Conservation (phyloP, 768 basidiomycete genomes). For the Multifurca ochricompacta region DNA sequence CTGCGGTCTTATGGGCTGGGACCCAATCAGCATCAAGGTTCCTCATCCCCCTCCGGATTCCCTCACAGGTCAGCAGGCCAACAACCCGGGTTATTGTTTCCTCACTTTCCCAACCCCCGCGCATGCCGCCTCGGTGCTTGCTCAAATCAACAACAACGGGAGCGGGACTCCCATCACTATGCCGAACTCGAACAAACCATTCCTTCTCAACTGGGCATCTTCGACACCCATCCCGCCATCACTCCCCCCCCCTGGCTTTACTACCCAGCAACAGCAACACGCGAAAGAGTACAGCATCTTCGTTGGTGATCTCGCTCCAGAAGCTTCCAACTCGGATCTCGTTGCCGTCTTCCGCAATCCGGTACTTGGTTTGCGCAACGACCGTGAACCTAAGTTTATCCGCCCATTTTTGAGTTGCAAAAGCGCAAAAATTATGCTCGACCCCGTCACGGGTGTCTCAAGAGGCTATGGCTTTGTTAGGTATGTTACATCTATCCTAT, state of each 20-base stretch:
- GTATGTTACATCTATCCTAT: constrained; percentile 35
- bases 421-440: constrained; percentile 93
- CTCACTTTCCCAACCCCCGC: constrained; percentile 72
- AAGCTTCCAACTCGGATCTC: constrained; percentile 92
- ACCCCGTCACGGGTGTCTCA: constrained; percentile 82
- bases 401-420: constrained; percentile 86
- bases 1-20: constrained; percentile 83
- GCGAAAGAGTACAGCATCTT: constrained; percentile 91
- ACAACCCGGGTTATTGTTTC: constrained; percentile 86
- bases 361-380: constrained; percentile 74
- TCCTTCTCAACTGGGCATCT: constrained; percentile 74
- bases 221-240: constrained; percentile 30
- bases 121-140: constrained; percentile 62
- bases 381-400: constrained; percentile 83
- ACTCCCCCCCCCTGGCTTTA: constrained; percentile 29
- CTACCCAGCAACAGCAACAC: constrained; percentile 45
- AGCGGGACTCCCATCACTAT: constrained; percentile 48
- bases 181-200: constrained; percentile 82
- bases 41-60: constrained; percentile 55
- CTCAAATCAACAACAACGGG: constrained; percentile 48
- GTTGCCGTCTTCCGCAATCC: constrained; percentile 90
- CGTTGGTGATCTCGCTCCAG: constrained; percentile 88
- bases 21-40: constrained; percentile 64
- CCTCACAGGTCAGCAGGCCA: constrained; percentile 53
- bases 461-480: constrained; percentile 92